Evolutionary conservation across 2,329 filamentous ascomycete genomes (phyloP).

Genomic region (Penicillium sp.): DNA sequence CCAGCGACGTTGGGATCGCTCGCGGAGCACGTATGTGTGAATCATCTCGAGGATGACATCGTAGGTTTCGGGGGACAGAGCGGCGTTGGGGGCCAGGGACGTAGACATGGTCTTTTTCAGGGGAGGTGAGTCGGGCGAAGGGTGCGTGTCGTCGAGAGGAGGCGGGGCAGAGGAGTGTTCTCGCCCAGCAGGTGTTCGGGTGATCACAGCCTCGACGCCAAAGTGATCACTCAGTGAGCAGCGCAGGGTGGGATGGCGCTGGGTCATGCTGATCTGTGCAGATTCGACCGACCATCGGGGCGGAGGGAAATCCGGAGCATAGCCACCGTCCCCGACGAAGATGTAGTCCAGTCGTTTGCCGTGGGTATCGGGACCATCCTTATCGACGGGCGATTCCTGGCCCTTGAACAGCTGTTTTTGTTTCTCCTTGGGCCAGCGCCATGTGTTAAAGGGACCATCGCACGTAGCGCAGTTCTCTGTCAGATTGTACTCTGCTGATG

Average conservation of each 20-base stretch:
- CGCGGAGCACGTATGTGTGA: slow-evolving; percentile 61
- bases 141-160: slow-evolving; percentile 1
- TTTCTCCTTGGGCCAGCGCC: slow-evolving; percentile 74
- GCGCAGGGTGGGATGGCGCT: slow-evolving; percentile 70
- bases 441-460: slow-evolving; percentile 81
- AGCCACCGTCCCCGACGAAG: slow-evolving; percentile 61
- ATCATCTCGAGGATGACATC: slow-evolving; percentile 69
- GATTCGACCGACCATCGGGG: slow-evolving; percentile 63
- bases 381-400: slow-evolving; percentile 58
- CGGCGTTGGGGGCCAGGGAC: slow-evolving; percentile 19
- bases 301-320: slow-evolving; percentile 24
- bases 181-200: slow-evolving; percentile 30
- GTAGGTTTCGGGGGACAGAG: slow-evolving; percentile 50
- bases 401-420: slow-evolving; percentile 63
- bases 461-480: slow-evolving; percentile 78
- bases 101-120: slow-evolving; percentile 14
- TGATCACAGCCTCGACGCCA: slow-evolving; percentile 74
- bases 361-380: slow-evolving; percentile 59
- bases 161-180: not conserved
- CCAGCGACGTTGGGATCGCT: slow-evolving; percentile 64
- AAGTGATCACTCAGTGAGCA: slow-evolving; percentile 95
- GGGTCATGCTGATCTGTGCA: slow-evolving; percentile 70
- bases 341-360: slow-evolving; percentile 95
- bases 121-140: slow-evolving; percentile 8
- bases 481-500: slow-evolving; percentile 72